These are phyloP conservation scores for Pythium vanterpoolii DNA, from an alignment of 352 stramenopile genomes.

Conservation along the genomic window DNA sequence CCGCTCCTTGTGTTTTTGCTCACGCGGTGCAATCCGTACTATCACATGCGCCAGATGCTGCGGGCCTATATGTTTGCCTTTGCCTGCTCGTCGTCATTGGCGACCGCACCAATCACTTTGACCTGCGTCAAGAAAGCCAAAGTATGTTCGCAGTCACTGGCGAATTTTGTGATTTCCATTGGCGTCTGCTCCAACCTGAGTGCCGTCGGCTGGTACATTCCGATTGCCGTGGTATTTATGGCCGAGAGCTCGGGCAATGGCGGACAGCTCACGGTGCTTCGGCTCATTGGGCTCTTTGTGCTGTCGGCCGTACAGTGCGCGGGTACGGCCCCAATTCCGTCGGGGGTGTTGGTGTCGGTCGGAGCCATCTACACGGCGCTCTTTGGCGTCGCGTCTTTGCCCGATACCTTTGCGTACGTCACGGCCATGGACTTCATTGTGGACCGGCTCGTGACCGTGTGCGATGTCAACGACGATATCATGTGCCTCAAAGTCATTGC, in stretches of 20 bases:
- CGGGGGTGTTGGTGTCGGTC: neutral
- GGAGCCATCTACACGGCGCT: neutral
- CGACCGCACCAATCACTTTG: neutral
- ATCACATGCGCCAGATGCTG: neutral
- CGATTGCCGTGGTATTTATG: neutral
- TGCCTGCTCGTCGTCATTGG: neutral
- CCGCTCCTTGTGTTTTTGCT: neutral
- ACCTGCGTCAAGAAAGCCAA: neutral
- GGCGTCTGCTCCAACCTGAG: neutral
- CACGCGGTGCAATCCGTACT: neutral
- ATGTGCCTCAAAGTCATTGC: neutral
- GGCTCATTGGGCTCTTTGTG: neutral
- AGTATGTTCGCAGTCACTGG: neutral
- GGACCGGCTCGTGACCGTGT: neutral
- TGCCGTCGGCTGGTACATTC: neutral
- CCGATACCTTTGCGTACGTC: neutral
- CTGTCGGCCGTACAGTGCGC: neutral
- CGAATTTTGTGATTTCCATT: neutral
- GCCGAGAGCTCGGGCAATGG: neutral
- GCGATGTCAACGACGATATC: neutral
- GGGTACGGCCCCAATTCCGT: neutral
- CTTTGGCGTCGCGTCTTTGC: neutral
- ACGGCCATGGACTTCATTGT: neutral
- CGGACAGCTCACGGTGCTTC: neutral
- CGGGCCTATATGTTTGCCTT: neutral